Evolutionary conservation across 148 eudicot species (phyloP).

Genomic region (Simmondsia chinensis): DNA sequence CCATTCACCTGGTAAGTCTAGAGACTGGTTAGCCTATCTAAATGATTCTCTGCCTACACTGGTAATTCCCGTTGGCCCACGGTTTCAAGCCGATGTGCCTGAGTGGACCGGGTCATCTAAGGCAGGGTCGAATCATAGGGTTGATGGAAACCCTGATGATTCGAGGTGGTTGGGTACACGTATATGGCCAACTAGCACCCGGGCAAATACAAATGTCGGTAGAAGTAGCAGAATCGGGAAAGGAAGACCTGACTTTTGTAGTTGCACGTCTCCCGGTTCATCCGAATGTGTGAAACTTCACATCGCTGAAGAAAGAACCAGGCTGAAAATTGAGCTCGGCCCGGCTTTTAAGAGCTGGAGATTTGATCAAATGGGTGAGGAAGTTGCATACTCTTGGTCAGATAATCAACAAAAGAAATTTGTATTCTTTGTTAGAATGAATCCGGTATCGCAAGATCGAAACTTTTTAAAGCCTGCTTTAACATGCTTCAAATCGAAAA

Average conservation of each 20-base stretch:
- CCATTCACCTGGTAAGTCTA: constrained; percentile 16
- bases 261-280: constrained; percentile 44
- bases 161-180: constrained; percentile 44
- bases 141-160: constrained; percentile 10
- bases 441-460: constrained; percentile 27
- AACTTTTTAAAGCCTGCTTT: constrained; percentile 42
- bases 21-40: constrained; percentile 27
- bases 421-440: constrained; percentile 27
- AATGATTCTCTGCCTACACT: constrained; percentile 14
- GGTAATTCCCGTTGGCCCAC: constrained; percentile 66
- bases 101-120: constrained; percentile 35
- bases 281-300: constrained; percentile 42
- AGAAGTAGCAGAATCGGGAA: constrained; percentile 50
- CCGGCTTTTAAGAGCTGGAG: constrained; percentile 51
- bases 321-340: constrained; percentile 42
- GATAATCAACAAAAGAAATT: constrained; percentile 35
- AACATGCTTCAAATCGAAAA: constrained; percentile 24
- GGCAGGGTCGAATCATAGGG: neutral
- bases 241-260: constrained; percentile 51
- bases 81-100: constrained; percentile 57
- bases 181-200: constrained; percentile 43
- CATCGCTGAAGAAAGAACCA: constrained; percentile 25
- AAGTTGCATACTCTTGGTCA: constrained; percentile 44
- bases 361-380: constrained; percentile 68
- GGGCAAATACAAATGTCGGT: too few relatives aligned